These are phyloP conservation scores for Brasenia schreberi DNA, from an alignment of 164 flowering plant genomes.

Conservation along the genomic window DNA sequence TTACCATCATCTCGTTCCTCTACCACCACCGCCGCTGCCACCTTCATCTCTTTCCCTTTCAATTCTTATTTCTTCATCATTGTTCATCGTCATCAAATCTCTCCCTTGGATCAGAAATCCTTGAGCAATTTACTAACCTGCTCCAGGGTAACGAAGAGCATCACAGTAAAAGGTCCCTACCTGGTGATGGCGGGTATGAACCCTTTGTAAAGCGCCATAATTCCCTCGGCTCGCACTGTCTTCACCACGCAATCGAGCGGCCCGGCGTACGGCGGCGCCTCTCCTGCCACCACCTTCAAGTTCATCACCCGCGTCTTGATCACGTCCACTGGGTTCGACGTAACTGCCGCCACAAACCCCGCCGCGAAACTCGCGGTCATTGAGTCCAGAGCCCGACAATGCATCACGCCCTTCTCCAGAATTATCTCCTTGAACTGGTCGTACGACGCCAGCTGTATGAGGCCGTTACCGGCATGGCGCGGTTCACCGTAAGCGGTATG, in stretches of 20 bases:
- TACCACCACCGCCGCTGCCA: no score
- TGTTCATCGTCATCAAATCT: no score
- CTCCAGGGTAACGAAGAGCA: no score
- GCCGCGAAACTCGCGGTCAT: slow-evolving; percentile 79
- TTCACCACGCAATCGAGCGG: slow-evolving; percentile 69
- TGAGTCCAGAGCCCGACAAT: slow-evolving; percentile 68
- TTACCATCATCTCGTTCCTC: no score
- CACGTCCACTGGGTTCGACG: slow-evolving; percentile 80
- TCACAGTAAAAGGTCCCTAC: no score
- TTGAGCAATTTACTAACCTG: no score
- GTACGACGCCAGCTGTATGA: slow-evolving; percentile 77
- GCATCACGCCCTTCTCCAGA: slow-evolving; percentile 35
- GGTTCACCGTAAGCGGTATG: slow-evolving; percentile 75
- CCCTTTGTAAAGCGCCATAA: no score
- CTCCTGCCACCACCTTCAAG: slow-evolving; percentile 67
- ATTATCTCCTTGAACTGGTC: slow-evolving; percentile 79
- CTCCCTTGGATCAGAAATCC: no score
- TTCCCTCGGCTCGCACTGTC: slow-evolving; percentile 70
- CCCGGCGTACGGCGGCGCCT: slow-evolving; percentile 54
- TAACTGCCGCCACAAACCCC: slow-evolving; percentile 81
- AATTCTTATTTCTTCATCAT: no score
- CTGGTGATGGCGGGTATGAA: no score
- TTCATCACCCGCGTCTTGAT: slow-evolving; percentile 88
- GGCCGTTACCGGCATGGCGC: slow-evolving; percentile 91
- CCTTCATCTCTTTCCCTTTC: no score